Evolutionary conservation across 73 alveolate species (phyloP), one percentile per base, ranked within the genome.

Genomic region (Symbiodinium natans): DNA sequence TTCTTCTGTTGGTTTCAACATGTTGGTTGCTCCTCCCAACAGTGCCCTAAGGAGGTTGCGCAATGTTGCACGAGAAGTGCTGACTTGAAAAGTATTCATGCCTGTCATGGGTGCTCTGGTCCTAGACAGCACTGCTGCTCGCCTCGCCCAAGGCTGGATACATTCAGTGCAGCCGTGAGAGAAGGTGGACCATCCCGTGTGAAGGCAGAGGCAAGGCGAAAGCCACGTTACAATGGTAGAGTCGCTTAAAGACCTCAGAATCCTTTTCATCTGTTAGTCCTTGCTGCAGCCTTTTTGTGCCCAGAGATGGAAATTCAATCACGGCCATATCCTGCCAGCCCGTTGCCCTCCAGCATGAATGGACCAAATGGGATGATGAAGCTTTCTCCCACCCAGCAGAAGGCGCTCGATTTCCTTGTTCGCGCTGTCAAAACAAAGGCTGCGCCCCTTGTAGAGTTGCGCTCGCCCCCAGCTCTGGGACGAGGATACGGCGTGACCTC

Each of bases 371-470:
- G 33, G 1, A 48, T 52, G 27, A 43, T 41, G 5, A 27, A 77
- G 31, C 39, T 86, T 52, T 48, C 83, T n/a, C 94, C 94, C n/a
- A 54, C 33, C 40, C 94, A 86, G 41, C 94, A 86, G 40, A 86
- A 56, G 83, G 94, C 94, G 21, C 19, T 36, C 10, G 83, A 86
- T 86, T 59, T 48, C 63, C 84, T 86, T 46, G 31, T 86, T 39
- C 41, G 84, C 17, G 94, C 94, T 83, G 54, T 86, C 94, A 86
- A 86, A 43, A 56, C 94, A 40, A 86, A 86, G 63, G 93, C 93
- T 34, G 94, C 94, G 25, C 94, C 94, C 1, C 94, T 86, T 10
- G 94, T 86, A 23, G 94, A 86, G 63, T 48, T 86, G 21, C 94
- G 94, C 36, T 86, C 94, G 19, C 94, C 94, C 39, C 94, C 94